These are phyloP conservation scores for Aspergillus sclerotiicarbonarius DNA, from an alignment of 495 filamentous ascomycete genomes.

Conservation along the genomic window DNA sequence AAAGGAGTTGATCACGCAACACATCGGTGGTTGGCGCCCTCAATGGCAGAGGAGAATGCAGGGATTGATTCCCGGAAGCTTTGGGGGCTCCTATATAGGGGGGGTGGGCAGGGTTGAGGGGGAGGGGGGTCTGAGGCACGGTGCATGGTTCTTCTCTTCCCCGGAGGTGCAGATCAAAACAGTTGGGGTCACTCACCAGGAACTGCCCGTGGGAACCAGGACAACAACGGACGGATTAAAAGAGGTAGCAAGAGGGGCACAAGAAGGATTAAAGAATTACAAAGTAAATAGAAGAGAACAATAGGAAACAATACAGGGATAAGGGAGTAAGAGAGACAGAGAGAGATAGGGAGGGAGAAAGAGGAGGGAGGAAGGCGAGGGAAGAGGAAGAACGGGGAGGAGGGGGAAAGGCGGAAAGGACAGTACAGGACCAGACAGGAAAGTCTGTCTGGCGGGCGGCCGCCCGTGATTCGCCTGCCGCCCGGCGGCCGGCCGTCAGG, in stretches of 20 bases:
- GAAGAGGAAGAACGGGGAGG: conserved; percentile 13
- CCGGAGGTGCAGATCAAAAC: background rate
- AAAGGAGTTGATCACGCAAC: background rate
- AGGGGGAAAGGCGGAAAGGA: conserved; percentile 26
- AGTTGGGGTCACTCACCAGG: conserved; percentile 2
- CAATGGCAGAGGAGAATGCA: background rate
- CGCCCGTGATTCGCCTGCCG: background rate
- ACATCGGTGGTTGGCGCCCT: background rate
- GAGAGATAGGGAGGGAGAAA: conserved; percentile 1
- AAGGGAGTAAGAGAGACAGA: background rate
- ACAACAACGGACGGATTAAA: conserved; percentile 2
- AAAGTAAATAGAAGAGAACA: conserved; percentile 7
- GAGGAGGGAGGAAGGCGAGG: conserved; percentile 10
- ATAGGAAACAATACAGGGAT: conserved; percentile 3
- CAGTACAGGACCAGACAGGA: conserved; percentile 25
- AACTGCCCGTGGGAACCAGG: background rate
- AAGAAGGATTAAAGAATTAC: conserved; percentile 10
- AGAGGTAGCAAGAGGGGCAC: background rate
- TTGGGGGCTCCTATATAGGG: background rate
- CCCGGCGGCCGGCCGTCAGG: background rate
- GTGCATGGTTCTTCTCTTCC: background rate
- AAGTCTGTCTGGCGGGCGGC: background rate
- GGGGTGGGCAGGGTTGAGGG: background rate
- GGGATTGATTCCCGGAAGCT: background rate
- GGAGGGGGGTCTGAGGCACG: conserved; percentile 1